These are phyloP conservation scores for Moricandia arvensis DNA, from an alignment of 345 rosid genomes.

Conservation along the genomic window DNA sequence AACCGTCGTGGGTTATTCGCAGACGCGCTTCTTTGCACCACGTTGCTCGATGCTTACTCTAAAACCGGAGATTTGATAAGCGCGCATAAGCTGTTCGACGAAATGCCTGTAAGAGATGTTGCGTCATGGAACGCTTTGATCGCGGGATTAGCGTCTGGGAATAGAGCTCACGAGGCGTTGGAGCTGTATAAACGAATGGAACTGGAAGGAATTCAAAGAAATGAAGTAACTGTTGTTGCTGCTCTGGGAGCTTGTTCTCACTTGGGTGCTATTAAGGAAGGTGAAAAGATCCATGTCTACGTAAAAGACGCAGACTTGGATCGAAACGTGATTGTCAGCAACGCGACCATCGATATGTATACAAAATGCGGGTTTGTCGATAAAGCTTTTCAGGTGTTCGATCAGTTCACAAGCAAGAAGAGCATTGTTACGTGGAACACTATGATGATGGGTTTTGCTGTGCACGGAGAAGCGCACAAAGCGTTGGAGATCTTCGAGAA, in stretches of 20 bases:
- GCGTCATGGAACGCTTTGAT: constrained; percentile 92
- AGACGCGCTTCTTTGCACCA: constrained; percentile 73
- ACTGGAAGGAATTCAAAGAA: constrained; percentile 48
- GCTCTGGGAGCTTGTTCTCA: constrained; percentile 79
- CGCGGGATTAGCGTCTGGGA: constrained; percentile 66
- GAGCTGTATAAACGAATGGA: constrained; percentile 63
- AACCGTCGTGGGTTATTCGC: constrained; percentile 54
- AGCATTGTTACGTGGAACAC: constrained; percentile 83
- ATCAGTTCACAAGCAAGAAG: constrained; percentile 45
- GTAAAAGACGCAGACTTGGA: constrained; percentile 53
- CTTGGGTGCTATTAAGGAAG: constrained; percentile 69
- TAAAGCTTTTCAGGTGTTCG: constrained; percentile 59
- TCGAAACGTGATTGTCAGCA: constrained; percentile 58
- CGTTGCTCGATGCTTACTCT: constrained; percentile 68
- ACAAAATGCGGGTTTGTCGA: constrained; percentile 76
- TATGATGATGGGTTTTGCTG: constrained; percentile 83
- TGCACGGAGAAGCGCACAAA: constrained; percentile 66
- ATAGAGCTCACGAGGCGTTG: constrained; percentile 60
- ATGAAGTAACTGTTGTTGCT: constrained; percentile 71
- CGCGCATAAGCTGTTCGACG: constrained; percentile 69
- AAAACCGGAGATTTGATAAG: constrained; percentile 53
- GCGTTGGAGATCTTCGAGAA: constrained; percentile 62
- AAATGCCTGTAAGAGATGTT: constrained; percentile 63
- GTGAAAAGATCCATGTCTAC: constrained; percentile 51
- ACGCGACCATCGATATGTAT: constrained; percentile 82